Base-by-base conservation (phyloP, 164 flowering plant species). In the Echeveria elegans region DNA sequence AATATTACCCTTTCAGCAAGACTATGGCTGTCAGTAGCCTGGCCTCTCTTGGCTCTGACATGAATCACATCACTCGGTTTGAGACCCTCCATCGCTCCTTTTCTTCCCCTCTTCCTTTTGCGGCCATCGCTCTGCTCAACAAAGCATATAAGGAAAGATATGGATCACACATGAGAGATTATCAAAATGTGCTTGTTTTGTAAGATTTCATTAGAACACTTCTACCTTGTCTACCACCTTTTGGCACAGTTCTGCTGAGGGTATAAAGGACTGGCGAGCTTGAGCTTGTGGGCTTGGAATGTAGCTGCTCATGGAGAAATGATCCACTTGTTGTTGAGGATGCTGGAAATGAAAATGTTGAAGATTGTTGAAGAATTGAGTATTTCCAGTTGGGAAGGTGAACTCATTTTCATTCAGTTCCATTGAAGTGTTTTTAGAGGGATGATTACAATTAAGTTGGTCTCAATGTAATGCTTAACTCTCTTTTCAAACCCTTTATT, bases 1-100 rank as follows among this genome's bases (percentile, higher is more conserved):
- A n/a, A n/a, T n/a, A n/a, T n/a, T 74, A 86, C 90, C 84, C 90
- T 81, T 77, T 86, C 90, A 14, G 90, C 90, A 69, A 86, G 69
- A 68, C 90, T 86, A 68, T 86, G 90, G 66, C 88, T 84, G 66
- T 84, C 88, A 70, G 90, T 84, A 30, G 90, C 90, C 71, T 82
- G 86, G 66, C 90, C 90, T 79, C 90, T 78, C 77, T 80, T 84
- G 16, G 84, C 88, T 74, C 90, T 82, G 1, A 86, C 90, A 84
- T 84, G 90, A 75, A 86, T 78, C 37, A 86, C 90, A 34, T 82
- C 88, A 69, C 75, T 79, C 23, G 79, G 77, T 61, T 77, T 82
- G 72, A 78, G 79, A 45, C 40, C 21, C 56, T 21, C 65, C 6
- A 23, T 65, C 67, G 74, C 71, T 48, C 68, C 71, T n/a, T 68